These are phyloP conservation scores for Artomyces pyxidatus DNA, from an alignment of 768 basidiomycete species.

Conservation along the genomic window DNA sequence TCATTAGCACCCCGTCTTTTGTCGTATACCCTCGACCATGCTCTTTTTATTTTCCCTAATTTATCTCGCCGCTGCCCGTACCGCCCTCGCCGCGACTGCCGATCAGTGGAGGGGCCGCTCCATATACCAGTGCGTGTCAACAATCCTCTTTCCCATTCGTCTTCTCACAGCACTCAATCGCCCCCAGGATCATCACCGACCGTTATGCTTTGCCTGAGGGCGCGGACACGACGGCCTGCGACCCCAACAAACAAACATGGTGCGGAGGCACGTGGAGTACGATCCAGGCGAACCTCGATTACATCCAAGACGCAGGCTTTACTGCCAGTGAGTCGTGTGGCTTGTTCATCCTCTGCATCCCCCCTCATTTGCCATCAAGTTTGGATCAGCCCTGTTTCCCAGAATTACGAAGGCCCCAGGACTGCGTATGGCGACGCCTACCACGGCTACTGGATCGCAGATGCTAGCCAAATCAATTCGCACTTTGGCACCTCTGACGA, in stretches of 20 bases:
- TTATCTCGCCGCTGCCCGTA: constrained; percentile 21
- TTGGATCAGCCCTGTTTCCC: constrained; percentile 78
- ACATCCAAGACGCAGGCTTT: constrained; percentile 76
- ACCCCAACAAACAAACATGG: constrained; percentile 55
- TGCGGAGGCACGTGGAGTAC: constrained; percentile 86
- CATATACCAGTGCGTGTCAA: constrained; percentile 60
- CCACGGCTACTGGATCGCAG: constrained; percentile 80
- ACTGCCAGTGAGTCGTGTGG: constrained; percentile 46
- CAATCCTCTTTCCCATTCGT: neutral
- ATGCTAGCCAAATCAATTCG: constrained; percentile 57
- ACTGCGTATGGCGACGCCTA: constrained; percentile 77
- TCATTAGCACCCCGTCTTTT: neutral
- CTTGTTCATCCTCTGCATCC: neutral
- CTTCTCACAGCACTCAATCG: neutral
- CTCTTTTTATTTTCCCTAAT: constrained; percentile 8
- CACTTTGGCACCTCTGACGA: constrained; percentile 70
- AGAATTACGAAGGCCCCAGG: constrained; percentile 66
- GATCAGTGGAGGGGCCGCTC: constrained; percentile 71
- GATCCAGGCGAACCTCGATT: constrained; percentile 72
- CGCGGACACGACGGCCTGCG: constrained; percentile 44
- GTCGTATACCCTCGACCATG: constrained; percentile 1
- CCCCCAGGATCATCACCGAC: constrained; percentile 58
- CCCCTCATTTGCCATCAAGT: constrained; percentile 26
- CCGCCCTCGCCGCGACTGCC: constrained; percentile 49
- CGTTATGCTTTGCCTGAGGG: constrained; percentile 63